A percentile compares a stretch with the other conserved stretches of the same genome.
phyloP scores from a whole-genome alignment of 2,329 filamentous ascomycete species.

The Xylaria sp. region DNA sequence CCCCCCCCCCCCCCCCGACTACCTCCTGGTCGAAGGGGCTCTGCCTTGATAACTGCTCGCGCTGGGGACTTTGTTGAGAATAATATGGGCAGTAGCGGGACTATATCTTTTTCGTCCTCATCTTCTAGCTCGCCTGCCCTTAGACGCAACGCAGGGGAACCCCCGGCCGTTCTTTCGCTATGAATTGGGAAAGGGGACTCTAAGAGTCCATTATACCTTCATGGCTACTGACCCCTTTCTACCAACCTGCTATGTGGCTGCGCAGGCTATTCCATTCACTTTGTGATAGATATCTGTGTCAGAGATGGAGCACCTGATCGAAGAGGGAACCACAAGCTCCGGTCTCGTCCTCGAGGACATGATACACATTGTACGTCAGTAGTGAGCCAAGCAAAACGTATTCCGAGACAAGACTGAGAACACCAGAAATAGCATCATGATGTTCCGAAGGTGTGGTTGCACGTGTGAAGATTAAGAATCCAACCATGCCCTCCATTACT shows the following conservation, averaged over 20 bases:
- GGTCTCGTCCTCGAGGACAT: too few species aligned
- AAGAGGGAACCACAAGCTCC: neutral
- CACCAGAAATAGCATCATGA: too few species aligned
- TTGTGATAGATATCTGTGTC: too few species aligned
- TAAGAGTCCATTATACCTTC: too few species aligned
- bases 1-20: too few species aligned
- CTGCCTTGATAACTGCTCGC: conserved; percentile 47
- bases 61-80: conserved; percentile 41
- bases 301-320: neutral
- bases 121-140: conserved; percentile 43
- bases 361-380: neutral
- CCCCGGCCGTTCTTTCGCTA: conserved; percentile 23
- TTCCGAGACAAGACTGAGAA: neutral
- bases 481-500: too few species aligned
- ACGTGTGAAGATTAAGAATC: too few species aligned
- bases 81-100: conserved; percentile 48
- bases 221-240: too few species aligned
- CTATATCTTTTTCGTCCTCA: conserved; percentile 40
- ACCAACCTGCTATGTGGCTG: too few species aligned
- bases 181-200: conserved; percentile 45
- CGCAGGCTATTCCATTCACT: too few species aligned
- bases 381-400: neutral
- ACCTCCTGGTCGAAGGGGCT: conserved; percentile 23
- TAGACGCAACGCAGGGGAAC: conserved; percentile 35
- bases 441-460: too few species aligned